Base-by-base conservation (phyloP, 345 rosid species). In the Litchi chinensis region DNA sequence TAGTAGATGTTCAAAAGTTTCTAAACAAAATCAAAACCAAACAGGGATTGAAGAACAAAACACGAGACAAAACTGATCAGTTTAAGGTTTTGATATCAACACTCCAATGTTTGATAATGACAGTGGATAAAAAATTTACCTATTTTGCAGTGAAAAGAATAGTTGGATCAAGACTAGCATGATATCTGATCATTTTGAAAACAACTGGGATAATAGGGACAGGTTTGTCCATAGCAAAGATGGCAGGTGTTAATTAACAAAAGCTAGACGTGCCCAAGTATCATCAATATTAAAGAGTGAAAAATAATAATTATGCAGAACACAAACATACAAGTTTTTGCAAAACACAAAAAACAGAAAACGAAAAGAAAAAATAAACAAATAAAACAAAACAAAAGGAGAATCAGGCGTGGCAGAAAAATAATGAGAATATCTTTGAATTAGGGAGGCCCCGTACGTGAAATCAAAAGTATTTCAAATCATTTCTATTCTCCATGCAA, bases 341-440 rank as follows among this genome's bases (percentile, higher is more conserved):
- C 10, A 46, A 46, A 46, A 46, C 52, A 46, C 10, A 46, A 11
- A 46, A 46, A 46, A 7, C 8, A 57, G 75, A 74, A 60, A 62
- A 70, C 10, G 21, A 50, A 6, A 50, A 22, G 8, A 70, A 7
- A 69, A 24, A 22, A n/a, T n/a, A 10, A 62, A 44, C 70, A 24
- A 5, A 64, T 8, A 59, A n/a, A 3, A 50, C 7, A 10, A 71
- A 83, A 22, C 21, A 63, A n/a, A 76, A 62, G 79, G 74, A 72
- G 67, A 85, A 84, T 86, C 86, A 90, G 90, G 95, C 94, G 93
- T 90, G 94, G 91, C 86, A 72, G 74, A 78, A 87, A 85, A 80
- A 89, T 85, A 85, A 88, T 87, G 89, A 88, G 81, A 84, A 83
- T 84, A 83, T 84, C 82, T 85, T 81, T 85, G 82, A 85, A 79